Conservation (phyloP, 768 basidiomycete species). For the Lactifluus subvellereus region DNA sequence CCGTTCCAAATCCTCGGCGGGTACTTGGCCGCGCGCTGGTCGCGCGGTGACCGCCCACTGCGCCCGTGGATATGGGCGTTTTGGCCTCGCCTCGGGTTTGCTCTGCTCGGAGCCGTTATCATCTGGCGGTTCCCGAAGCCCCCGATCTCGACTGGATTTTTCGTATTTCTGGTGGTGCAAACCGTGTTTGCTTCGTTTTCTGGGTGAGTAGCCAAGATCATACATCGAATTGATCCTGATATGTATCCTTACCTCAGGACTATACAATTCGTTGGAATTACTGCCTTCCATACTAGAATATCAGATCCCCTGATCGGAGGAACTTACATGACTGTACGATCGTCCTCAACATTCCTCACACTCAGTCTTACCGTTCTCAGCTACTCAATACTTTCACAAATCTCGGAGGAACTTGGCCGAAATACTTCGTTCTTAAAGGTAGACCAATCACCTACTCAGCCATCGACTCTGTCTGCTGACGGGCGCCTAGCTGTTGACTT, state of each 20-base stretch:
- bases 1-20: conserved; percentile 96
- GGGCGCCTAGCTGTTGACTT: conserved; percentile 66
- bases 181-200: conserved; percentile 83
- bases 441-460: neutral
- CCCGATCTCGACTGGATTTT: conserved; percentile 70
- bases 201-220: conserved; percentile 46
- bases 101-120: conserved; percentile 63
- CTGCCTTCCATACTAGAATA: conserved; percentile 96
- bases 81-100: conserved; percentile 78
- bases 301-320: conserved; percentile 97
- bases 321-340: conserved; percentile 95
- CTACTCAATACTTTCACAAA: conserved; percentile 94
- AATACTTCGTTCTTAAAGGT: conserved; percentile 94
- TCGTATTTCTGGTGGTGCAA: conserved; percentile 70
- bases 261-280: conserved; percentile 97
- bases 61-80: conserved; percentile 89
- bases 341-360: neutral
- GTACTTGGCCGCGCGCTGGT: conserved; percentile 92
- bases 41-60: conserved; percentile 69
- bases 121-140: conserved; percentile 82
- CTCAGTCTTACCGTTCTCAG: conserved; percentile 35
- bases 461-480: conserved; percentile 19
- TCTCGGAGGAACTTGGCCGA: conserved; percentile 97
- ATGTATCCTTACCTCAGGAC: conserved; percentile 47
- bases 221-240: conserved; percentile 6